Evolutionary conservation across 208 protist genomes (phyloP).

Genomic region (Leishmania guyanensis): DNA sequence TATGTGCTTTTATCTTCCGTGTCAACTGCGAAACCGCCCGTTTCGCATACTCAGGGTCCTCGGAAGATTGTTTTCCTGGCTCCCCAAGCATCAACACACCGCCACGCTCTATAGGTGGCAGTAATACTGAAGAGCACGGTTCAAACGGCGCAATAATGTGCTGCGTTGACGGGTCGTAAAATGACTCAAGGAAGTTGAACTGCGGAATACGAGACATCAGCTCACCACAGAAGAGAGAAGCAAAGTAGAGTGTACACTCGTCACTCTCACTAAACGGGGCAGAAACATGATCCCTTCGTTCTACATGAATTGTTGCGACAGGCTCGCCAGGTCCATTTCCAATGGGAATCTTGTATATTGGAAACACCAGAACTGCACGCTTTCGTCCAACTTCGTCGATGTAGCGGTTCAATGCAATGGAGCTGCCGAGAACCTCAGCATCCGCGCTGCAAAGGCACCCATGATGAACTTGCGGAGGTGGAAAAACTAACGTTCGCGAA

Average conservation of each 20-base stretch:
- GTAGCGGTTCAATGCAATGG: slow-evolving; percentile 80
- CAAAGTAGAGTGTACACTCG: slow-evolving; percentile 63
- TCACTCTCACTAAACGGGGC: slow-evolving; percentile 62
- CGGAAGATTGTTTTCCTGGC: background rate
- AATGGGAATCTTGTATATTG: slow-evolving; percentile 44
- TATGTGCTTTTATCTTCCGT: slow-evolving; percentile 22
- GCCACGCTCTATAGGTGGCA: slow-evolving; percentile 23
- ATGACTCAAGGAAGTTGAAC: slow-evolving; percentile 74
- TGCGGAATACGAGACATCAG: slow-evolving; percentile 75
- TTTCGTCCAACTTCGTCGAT: slow-evolving; percentile 41
- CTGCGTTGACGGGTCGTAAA: slow-evolving; percentile 87
- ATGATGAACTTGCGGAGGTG: slow-evolving; percentile 73
- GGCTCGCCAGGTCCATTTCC: slow-evolving; percentile 1
- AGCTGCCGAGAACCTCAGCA: slow-evolving; percentile 82
- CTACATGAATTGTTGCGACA: slow-evolving; percentile 73
- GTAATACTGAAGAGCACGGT: slow-evolving; percentile 25
- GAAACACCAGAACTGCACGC: slow-evolving; percentile 70
- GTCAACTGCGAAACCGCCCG: slow-evolving; percentile 16
- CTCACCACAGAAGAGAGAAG: slow-evolving; percentile 67
- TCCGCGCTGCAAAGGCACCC: slow-evolving; percentile 69
- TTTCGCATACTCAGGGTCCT: slow-evolving; percentile 4
- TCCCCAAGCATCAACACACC: background rate
- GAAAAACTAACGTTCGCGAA: slow-evolving; percentile 63
- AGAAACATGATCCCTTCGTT: slow-evolving; percentile 59
- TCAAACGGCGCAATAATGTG: slow-evolving; percentile 85